A percentile compares a stretch with the other conserved stretches of the same genome.
phyloP scores from a whole-genome alignment of 2,329 filamentous ascomycete genomes.

The Pseudogymnoascus sp. region DNA sequence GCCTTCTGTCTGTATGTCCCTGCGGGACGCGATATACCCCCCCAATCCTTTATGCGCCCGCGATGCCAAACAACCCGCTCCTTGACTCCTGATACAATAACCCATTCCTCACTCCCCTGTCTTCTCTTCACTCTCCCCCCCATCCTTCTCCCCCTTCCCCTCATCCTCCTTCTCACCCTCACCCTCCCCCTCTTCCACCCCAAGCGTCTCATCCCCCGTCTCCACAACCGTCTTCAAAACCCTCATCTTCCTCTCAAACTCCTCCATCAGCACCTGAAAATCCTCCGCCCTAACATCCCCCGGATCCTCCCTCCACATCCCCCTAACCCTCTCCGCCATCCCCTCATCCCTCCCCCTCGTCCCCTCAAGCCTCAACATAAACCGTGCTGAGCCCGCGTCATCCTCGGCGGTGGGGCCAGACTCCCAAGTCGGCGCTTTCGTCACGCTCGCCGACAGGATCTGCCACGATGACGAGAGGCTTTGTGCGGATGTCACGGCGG shows the following conservation, averaged over 20 bases:
- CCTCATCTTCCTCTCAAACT: slow-evolving; percentile 52
- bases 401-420: slow-evolving; percentile 31
- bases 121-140: too few relatives aligned
- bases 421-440: slow-evolving; percentile 54
- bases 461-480: slow-evolving; percentile 72
- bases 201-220: slow-evolving; percentile 28
- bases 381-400: slow-evolving; percentile 19
- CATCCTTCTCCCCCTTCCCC: not conserved
- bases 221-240: slow-evolving; percentile 47
- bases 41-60: not conserved
- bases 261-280: slow-evolving; percentile 44
- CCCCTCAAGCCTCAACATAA: slow-evolving; percentile 60
- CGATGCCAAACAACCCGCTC: not conserved
- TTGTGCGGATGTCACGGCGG: slow-evolving; percentile 58
- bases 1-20: not conserved
- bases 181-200: slow-evolving; percentile 18
- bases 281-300: slow-evolving; percentile 34
- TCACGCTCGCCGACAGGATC: slow-evolving; percentile 45
- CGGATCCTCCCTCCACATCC: slow-evolving; percentile 1
- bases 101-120: not conserved
- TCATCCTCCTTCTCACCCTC: not conserved
- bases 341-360: slow-evolving; percentile 28
- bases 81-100: not conserved
- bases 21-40: not conserved
- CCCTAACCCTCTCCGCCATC: slow-evolving; percentile 27